Conservation (phyloP, 768 basidiomycete genomes). For the Suillus placidus region DNA sequence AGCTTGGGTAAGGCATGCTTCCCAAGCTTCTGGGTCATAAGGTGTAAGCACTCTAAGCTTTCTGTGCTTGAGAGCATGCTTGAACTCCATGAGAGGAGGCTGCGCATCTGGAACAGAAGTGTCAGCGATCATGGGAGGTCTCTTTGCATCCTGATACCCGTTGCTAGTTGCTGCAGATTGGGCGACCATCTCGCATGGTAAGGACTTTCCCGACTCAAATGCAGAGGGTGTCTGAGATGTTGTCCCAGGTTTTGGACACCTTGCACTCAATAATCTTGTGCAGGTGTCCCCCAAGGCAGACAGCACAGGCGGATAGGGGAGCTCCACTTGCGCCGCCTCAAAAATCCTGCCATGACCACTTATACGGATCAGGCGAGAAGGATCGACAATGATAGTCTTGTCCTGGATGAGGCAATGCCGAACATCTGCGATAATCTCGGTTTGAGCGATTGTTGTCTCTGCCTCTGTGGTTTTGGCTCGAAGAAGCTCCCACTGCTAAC, state of each 20-base stretch:
- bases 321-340: background rate
- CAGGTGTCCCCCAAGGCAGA: background rate
- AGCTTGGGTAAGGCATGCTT: background rate
- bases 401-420: too few species aligned
- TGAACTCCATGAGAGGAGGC: background rate
- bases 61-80: background rate
- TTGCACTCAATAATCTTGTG: background rate
- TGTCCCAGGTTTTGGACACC: background rate
- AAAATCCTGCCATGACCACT: background rate
- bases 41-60: background rate
- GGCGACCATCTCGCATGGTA: background rate
- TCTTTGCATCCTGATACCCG: background rate
- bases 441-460: too few species aligned
- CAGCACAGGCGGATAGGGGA: background rate
- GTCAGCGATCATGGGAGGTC: accelerated
- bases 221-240: background rate
- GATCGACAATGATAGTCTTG: background rate
- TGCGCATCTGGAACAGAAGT: background rate
- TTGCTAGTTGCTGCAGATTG: background rate
- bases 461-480: too few species aligned
- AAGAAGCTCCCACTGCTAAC: too few species aligned
- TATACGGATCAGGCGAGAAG: background rate
- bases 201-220: background rate
- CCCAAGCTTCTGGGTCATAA: background rate
- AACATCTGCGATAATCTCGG: too few species aligned